Conservation (phyloP, 495 filamentous ascomycete species). For the Amphirosellinia nigrospora region DNA sequence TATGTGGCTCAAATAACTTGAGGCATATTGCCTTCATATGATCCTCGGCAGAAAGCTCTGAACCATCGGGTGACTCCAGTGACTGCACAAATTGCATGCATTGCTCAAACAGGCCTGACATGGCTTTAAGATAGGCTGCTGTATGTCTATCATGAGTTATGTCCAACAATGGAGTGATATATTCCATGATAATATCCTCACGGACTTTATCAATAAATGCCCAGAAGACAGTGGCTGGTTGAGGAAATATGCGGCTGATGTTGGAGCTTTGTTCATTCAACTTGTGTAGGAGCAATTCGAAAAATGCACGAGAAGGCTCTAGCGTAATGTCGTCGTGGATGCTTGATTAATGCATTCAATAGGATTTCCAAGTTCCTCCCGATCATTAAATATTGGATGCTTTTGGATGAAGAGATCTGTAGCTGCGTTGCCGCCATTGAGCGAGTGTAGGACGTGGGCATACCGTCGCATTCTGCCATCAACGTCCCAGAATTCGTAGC, state of each 20-base stretch:
- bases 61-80: conserved; percentile 60
- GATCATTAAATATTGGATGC: conserved; percentile 78
- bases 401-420: conserved; percentile 87
- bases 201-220: conserved; percentile 81
- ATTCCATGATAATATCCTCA: conserved; percentile 85
- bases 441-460: conserved; percentile 77
- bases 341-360: conserved; percentile 80
- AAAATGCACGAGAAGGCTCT: conserved; percentile 81
- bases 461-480: conserved; percentile 88
- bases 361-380: conserved; percentile 73
- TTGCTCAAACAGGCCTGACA: conserved; percentile 87
- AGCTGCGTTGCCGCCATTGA: conserved; percentile 82
- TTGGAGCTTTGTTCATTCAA: conserved; percentile 85
- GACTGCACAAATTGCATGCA: conserved; percentile 74
- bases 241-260: conserved; percentile 85
- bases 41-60: conserved; percentile 35
- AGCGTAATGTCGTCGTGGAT: conserved; percentile 68
- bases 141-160: conserved; percentile 81
- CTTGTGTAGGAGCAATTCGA: conserved; percentile 70
- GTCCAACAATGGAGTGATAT: conserved; percentile 84
- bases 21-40: conserved; percentile 66
- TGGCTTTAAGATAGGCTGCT: conserved; percentile 81
- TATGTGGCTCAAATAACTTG: conserved; percentile 84
- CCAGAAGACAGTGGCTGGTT: conserved; percentile 72
- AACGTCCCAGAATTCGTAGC: conserved; percentile 87